A percentile compares a stretch with the other conserved stretches of the same genome.
phyloP scores from a whole-genome alignment of 495 filamentous ascomycete species.

The Talaromyces liani region DNA sequence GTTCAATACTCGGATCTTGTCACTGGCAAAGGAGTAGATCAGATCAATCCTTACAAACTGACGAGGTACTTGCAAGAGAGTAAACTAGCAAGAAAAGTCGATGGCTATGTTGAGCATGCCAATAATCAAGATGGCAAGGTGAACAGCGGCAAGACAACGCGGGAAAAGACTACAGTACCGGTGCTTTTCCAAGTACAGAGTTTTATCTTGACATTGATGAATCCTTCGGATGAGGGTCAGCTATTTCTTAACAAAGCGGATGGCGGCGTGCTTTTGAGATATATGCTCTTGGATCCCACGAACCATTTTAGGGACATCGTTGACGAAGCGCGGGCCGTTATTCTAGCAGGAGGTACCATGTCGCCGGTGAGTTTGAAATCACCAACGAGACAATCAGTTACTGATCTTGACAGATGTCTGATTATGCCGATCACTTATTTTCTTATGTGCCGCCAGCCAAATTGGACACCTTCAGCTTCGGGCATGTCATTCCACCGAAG shows the following conservation, averaged over 20 bases:
- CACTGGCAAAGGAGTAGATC: constrained; percentile 81
- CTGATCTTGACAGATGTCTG: constrained; percentile 54
- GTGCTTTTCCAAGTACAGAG: constrained; percentile 76
- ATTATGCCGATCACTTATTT: constrained; percentile 80
- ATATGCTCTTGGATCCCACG: constrained; percentile 90
- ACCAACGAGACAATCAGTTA: neutral
- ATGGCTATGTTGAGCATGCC: constrained; percentile 66
- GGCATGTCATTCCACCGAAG: constrained; percentile 80
- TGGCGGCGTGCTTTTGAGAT: constrained; percentile 59
- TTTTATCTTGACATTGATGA: constrained; percentile 77
- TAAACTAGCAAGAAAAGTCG: constrained; percentile 89
- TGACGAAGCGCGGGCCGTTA: constrained; percentile 76
- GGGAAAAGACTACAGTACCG: constrained; percentile 47
- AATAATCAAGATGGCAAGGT: constrained; percentile 29
- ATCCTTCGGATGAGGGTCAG: constrained; percentile 78
- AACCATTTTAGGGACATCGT: constrained; percentile 87
- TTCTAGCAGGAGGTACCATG: constrained; percentile 95
- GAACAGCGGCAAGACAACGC: constrained; percentile 14
- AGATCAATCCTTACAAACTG: constrained; percentile 88
- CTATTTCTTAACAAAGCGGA: constrained; percentile 66
- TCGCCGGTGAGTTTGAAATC: constrained; percentile 53
- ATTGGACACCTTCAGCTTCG: constrained; percentile 79
- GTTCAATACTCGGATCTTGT: constrained; percentile 64
- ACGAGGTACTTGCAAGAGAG: constrained; percentile 82
- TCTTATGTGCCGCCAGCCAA: constrained; percentile 57